Percentiles rank a stretch among this genome's conserved stretches.
Evolutionary conservation across 73 alveolate genomes (phyloP).

Genomic region (Breviolum minutum): DNA sequence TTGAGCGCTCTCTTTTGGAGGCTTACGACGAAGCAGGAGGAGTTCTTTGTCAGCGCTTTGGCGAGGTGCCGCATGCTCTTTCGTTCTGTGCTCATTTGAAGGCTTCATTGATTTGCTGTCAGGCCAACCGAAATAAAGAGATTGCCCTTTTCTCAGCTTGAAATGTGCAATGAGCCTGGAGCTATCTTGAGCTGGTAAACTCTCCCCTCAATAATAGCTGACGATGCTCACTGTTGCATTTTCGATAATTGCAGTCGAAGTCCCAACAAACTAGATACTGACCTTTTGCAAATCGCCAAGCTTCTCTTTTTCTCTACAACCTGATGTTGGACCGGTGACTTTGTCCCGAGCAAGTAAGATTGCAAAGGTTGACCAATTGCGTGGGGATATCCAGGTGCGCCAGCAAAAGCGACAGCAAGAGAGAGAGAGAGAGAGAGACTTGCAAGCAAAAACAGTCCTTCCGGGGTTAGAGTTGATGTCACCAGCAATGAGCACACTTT

Average conservation of each 20-base stretch:
- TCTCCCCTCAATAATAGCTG: too few species aligned
- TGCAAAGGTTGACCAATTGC: conserved; percentile 6
- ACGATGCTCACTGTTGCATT: too few species aligned
- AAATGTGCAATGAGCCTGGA: too few species aligned
- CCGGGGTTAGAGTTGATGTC: too few species aligned
- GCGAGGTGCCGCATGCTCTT: conserved; percentile 4
- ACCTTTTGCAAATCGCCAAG: too few species aligned
- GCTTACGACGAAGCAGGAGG: conserved; percentile 93
- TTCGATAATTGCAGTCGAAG: too few species aligned
- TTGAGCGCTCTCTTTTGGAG: not conserved
- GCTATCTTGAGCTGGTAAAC: too few species aligned
- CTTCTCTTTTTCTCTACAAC: not conserved
- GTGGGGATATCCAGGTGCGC: not conserved
- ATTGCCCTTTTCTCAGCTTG: not conserved
- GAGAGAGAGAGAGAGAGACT: too few species aligned
- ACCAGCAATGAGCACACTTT: too few species aligned
- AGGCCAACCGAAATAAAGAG: conserved; percentile 60
- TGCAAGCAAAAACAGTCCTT: too few species aligned
- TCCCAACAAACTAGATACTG: too few species aligned
- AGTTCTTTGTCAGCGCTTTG: conserved; percentile 82
- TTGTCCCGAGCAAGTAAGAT: not conserved
- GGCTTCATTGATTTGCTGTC: not conserved
- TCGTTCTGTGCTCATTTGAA: too few species aligned
- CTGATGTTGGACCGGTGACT: not conserved
- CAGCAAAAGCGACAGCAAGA: not conserved